Conservation (phyloP, 305 asterid genomes). For the Salvia sclarea region DNA sequence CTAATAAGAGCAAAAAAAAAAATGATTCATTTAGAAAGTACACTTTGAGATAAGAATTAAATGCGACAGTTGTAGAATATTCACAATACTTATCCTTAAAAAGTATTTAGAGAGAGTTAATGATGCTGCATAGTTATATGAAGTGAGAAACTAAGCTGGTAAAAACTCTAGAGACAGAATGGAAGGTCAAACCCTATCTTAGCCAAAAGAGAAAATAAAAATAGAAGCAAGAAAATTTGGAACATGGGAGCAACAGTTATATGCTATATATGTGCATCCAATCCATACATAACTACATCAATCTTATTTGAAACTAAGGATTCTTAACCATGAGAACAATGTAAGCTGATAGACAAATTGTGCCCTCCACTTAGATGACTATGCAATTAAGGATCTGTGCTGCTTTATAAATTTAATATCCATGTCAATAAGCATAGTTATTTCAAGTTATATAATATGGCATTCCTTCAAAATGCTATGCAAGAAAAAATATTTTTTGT, state of each 20-base stretch:
- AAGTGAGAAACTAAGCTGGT: not conserved
- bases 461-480: too few species aligned
- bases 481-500: too few species aligned
- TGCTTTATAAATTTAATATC: too few species aligned
- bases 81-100: not conserved
- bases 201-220: not conserved
- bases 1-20: not conserved
- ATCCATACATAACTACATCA: not conserved
- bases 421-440: too few species aligned
- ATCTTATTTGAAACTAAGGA: not conserved
- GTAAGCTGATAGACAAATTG: not conserved
- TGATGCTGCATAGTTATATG: not conserved
- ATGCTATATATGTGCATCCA: too few species aligned
- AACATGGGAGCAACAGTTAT: not conserved
- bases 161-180: not conserved
- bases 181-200: not conserved
- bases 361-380: not conserved
- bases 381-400: not conserved
- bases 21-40: not conserved
- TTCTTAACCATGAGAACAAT: not conserved
- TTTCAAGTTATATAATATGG: too few species aligned
- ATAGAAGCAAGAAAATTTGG: not conserved
- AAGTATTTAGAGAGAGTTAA: not conserved
- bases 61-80: not conserved
- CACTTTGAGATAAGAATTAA: not conserved